These are phyloP conservation scores for Suillus clintonianus DNA, from an alignment of 768 basidiomycete species.

Conservation along the genomic window DNA sequence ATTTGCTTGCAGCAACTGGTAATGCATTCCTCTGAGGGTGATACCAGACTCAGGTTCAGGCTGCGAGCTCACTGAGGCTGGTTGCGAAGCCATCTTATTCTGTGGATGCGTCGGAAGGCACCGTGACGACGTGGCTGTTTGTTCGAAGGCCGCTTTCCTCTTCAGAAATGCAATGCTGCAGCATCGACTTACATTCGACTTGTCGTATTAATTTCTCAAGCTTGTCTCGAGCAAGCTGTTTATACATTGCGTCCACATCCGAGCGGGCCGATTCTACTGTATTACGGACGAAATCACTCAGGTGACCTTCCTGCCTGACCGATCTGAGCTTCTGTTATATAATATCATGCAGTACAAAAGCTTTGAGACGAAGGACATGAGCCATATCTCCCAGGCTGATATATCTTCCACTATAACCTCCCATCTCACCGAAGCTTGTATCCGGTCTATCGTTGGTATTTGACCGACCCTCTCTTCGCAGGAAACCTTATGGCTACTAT, in stretches of 20 bases:
- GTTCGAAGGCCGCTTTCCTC: not conserved
- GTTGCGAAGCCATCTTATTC: not conserved
- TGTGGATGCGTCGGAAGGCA: not conserved
- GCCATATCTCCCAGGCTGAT: slow-evolving; percentile 15
- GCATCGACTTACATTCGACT: not conserved
- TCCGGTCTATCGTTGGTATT: not conserved
- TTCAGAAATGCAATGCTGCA: not conserved
- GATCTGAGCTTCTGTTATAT: not conserved
- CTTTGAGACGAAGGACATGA: not conserved
- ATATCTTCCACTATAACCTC: not conserved
- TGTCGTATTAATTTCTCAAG: not conserved
- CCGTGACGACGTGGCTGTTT: not conserved
- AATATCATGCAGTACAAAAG: not conserved
- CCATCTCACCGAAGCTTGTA: not conserved
- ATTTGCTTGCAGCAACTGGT: not conserved
- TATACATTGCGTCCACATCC: not conserved
- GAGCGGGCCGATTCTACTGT: not conserved
- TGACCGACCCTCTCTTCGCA: not conserved
- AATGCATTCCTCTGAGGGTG: not conserved
- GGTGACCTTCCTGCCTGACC: not conserved
- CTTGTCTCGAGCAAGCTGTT: not conserved
- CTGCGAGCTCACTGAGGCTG: not conserved
- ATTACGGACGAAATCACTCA: not conserved
- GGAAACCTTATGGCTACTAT: slow-evolving; percentile 26
- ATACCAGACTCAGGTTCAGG: too few relatives aligned